These are phyloP conservation scores for Cercospora zeae-maydis DNA, from an alignment of 2,329 filamentous ascomycete species.

Conservation along the genomic window DNA sequence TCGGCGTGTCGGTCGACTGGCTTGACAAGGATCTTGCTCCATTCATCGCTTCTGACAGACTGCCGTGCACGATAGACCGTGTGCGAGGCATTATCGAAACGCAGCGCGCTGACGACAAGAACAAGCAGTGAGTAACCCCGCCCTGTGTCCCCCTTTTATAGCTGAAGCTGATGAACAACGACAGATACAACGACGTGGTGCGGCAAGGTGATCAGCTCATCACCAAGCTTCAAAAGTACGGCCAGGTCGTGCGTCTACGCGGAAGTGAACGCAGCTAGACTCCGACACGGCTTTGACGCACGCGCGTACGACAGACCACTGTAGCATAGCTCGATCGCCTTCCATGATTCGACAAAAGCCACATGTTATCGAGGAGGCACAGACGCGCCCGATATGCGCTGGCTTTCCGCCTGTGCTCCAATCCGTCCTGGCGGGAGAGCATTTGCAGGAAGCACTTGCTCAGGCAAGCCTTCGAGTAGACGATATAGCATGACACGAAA, in stretches of 20 bases:
- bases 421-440: neutral
- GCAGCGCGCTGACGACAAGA: slow-evolving; percentile 96
- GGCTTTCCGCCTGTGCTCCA: neutral
- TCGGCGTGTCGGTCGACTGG: slow-evolving; percentile 95
- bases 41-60: slow-evolving; percentile 91
- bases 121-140: slow-evolving; percentile 66
- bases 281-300: neutral
- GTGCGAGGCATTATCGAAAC: slow-evolving; percentile 97
- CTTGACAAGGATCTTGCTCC: slow-evolving; percentile 92
- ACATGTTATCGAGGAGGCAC: neutral
- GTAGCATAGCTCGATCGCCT: slow-evolving; percentile 5
- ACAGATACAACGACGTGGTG: slow-evolving; percentile 82
- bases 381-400: neutral
- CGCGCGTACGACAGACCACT: neutral
- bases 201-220: slow-evolving; percentile 97
- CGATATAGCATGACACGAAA: neutral
- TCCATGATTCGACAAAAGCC: neutral
- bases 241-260: slow-evolving; percentile 87
- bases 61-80: slow-evolving; percentile 95
- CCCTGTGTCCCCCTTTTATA: too few species aligned
- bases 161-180: slow-evolving; percentile 5
- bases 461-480: neutral
- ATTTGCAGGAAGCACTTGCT: neutral
- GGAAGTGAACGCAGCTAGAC: slow-evolving; percentile 82
- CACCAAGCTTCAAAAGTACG: slow-evolving; percentile 99